Conservation (phyloP, 345 rosid genomes). For the Euphorbia tirucalli region DNA sequence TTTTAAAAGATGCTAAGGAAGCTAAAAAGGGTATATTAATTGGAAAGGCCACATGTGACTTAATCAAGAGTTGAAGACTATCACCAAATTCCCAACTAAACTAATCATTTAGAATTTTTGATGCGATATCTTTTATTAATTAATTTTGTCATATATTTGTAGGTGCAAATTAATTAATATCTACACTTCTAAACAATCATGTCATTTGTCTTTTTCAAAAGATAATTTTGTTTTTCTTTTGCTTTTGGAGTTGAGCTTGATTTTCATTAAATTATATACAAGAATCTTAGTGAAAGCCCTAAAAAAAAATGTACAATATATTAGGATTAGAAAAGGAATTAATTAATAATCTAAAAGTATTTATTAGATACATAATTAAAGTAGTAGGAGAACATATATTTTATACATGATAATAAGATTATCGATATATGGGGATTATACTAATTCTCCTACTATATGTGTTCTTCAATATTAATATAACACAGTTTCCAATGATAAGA, state of each 20-base stretch:
- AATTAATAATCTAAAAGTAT: too few species aligned
- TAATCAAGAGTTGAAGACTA: slow-evolving; percentile 13
- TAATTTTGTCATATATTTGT: not conserved
- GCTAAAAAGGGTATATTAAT: not conserved
- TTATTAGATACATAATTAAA: too few species aligned
- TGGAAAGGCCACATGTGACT: slow-evolving; percentile 10
- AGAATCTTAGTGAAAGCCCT: slow-evolving; percentile 26
- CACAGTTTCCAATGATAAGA: slow-evolving; percentile 24
- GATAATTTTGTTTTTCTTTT: not conserved
- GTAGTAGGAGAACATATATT: not conserved
- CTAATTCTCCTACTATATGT: too few species aligned
- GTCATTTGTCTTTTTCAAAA: slow-evolving; percentile 21
- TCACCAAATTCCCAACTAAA: too few species aligned
- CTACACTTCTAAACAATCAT: slow-evolving; percentile 20
- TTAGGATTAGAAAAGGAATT: too few species aligned
- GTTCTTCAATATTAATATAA: slow-evolving; percentile 1
- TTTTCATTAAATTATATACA: slow-evolving; percentile 3
- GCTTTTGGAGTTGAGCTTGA: not conserved
- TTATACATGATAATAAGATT: too few species aligned
- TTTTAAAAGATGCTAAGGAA: not conserved
- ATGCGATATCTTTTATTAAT: not conserved
- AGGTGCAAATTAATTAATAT: slow-evolving; percentile 18
- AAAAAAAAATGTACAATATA: too few species aligned
- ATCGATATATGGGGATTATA: too few species aligned
- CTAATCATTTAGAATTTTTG: slow-evolving; percentile 34